Conservation (phyloP, 2,329 filamentous ascomycete species). For the Hansfordia pulvinata region DNA sequence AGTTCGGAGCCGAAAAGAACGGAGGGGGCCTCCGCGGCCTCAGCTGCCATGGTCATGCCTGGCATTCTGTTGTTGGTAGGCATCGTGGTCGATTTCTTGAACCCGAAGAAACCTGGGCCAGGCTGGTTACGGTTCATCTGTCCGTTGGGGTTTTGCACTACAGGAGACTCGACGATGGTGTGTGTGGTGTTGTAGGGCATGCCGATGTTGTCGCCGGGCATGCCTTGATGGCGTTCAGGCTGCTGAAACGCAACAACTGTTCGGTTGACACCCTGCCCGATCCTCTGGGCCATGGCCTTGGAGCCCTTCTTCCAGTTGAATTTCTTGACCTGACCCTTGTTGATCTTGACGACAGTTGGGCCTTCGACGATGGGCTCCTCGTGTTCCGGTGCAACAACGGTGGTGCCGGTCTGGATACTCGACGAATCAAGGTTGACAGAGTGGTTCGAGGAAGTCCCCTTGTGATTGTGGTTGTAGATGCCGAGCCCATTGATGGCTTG, state of each 20-base stretch:
- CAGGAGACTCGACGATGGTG: slow-evolving; percentile 35
- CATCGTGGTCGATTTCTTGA: slow-evolving; percentile 36
- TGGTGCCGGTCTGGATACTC: slow-evolving; percentile 43
- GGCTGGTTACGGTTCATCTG: slow-evolving; percentile 10
- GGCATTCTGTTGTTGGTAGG: too few relatives aligned
- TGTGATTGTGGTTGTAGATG: slow-evolving; percentile 40
- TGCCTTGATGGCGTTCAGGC: slow-evolving; percentile 37
- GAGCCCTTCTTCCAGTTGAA: slow-evolving; percentile 99
- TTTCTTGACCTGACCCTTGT: slow-evolving; percentile 88
- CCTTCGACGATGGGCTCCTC: slow-evolving; percentile 59
- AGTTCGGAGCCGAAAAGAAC: slow-evolving; percentile 83
- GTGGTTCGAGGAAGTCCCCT: slow-evolving; percentile 34
- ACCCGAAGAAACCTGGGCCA: slow-evolving; percentile 43
- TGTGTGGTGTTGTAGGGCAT: slow-evolving; percentile 60
- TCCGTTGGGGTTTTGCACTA: slow-evolving; percentile 17
- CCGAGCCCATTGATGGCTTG: slow-evolving; percentile 37
- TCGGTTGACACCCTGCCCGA: slow-evolving; percentile 86
- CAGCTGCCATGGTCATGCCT: too few relatives aligned
- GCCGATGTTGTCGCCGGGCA: slow-evolving; percentile 51
- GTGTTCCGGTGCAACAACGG: slow-evolving; percentile 44
- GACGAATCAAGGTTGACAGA: slow-evolving; percentile 36
- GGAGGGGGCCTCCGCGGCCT: slow-evolving; percentile 36
- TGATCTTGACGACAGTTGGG: slow-evolving; percentile 90
- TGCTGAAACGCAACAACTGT: slow-evolving; percentile 65
- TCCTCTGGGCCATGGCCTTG: slow-evolving; percentile 85